Evolutionary conservation across 176 grass and related monocot genomes (phyloP).

Genomic region (Puccinellia tenuiflora): DNA sequence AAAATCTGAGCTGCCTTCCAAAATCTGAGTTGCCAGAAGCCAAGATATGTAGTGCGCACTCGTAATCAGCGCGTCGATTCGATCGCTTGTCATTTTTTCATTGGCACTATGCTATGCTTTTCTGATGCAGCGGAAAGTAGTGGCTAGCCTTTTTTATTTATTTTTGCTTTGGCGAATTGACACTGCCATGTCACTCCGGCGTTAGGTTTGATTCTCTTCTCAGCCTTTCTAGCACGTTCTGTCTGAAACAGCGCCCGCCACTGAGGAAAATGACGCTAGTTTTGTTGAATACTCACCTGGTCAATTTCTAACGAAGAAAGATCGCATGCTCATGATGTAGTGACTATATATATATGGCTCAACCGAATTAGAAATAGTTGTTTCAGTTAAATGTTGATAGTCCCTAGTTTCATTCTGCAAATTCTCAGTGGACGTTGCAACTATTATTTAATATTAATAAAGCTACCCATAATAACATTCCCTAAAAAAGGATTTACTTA

Average conservation of each 20-base stretch:
- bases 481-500: no score
- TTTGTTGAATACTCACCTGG: background rate
- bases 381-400: no score
- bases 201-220: background rate
- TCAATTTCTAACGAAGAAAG: background rate
- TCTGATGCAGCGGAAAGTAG: background rate
- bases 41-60: background rate
- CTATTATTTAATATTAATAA: no score
- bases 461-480: no score
- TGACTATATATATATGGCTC: no score
- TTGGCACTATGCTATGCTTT: background rate
- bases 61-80: background rate
- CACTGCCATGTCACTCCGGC: background rate
- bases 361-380: no score
- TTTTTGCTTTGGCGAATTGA: background rate
- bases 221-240: background rate
- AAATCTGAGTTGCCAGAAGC: background rate
- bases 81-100: background rate
- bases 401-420: no score
- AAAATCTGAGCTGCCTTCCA: background rate
- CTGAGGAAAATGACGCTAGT: background rate
- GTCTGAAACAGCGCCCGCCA: background rate
- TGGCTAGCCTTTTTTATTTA: background rate
- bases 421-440: no score
- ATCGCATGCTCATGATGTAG: no score